Evolutionary conservation across 176 grass and related monocot species (phyloP).

Genomic region (Musa beccarii): DNA sequence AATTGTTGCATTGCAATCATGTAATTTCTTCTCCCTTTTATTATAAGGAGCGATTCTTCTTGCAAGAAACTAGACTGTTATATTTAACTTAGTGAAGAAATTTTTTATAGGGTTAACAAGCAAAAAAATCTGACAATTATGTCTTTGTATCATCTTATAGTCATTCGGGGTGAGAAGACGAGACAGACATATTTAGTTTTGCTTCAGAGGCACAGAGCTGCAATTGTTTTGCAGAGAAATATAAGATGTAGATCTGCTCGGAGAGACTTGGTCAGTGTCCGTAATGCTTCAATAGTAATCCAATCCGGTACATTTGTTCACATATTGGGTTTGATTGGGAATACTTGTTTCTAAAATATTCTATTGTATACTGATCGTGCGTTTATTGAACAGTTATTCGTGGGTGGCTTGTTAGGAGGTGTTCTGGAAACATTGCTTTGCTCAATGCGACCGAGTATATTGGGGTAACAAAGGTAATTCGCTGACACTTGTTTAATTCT

Average conservation of each 20-base stretch:
- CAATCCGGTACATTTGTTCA: slow-evolving; percentile 61
- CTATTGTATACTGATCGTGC: neutral
- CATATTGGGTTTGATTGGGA: slow-evolving; percentile 4
- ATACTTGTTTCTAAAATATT: slow-evolving; percentile 12
- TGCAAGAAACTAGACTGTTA: too few relatives aligned
- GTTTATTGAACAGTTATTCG: slow-evolving; percentile 53
- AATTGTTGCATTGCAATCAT: slow-evolving; percentile 86
- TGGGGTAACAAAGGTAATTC: slow-evolving; percentile 21
- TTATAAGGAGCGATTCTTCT: neutral
- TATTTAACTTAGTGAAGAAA: too few relatives aligned
- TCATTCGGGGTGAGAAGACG: slow-evolving; percentile 75
- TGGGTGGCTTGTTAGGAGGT: slow-evolving; percentile 74
- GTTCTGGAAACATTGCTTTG: slow-evolving; percentile 59
- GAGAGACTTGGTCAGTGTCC: slow-evolving; percentile 52
- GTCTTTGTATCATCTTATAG: slow-evolving; percentile 26
- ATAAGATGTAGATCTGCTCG: slow-evolving; percentile 49
- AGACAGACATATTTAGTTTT: slow-evolving; percentile 47
- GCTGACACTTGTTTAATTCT: neutral
- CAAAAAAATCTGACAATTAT: neutral
- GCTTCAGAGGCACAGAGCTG: slow-evolving; percentile 52
- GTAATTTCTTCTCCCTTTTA: slow-evolving; percentile 25
- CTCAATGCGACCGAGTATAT: slow-evolving; percentile 51
- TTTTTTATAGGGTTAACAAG: neutral
- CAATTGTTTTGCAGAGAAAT: slow-evolving; percentile 61
- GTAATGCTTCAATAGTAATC: slow-evolving; percentile 64